Base-by-base conservation (phyloP, 768 basidiomycete genomes). In the Phallus indusiatus region DNA sequence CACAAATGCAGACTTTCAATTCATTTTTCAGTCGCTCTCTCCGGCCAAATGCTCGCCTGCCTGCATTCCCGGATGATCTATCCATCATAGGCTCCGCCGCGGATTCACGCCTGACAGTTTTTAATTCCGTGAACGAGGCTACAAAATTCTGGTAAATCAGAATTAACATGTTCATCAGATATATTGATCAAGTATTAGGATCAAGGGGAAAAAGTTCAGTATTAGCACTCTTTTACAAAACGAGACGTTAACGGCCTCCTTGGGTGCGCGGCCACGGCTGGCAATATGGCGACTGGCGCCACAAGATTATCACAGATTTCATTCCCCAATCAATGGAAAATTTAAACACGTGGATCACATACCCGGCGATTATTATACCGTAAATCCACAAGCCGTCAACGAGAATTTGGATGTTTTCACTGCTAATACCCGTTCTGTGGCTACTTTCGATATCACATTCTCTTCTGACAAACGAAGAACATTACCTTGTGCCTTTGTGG, bases 231-330 rank as follows among this genome's bases (percentile, higher is more conserved):
- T 92, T 1, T 73, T 93, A 6, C 54, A 47, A 21, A 67, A 71
- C 51, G 71, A 81, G 1, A 76, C 79, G 0, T 61, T 71, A 24
- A 74, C 78, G 1, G 59, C 68, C 16, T 59, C 64, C 1, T 37
- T 72, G 17, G 65, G 69, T 4, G 16, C 18, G 5, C 12, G 14
- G 7, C 57, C 52, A 7, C 74, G 80, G 20, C 66, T 90, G 1
- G 86, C 86, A 0, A 81, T 86, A 59, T 85, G 86, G 69, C 76
- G 89, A 54, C 81, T 92, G n/a, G 88, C 90, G 0, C 90, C 88
- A 0, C 78, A 83, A 14, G 89, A 91, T 66, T 90, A 90, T 65
- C 89, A 91, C 67, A 81, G 88, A 12, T 90, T 86, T 76, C 88
- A 89, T 62, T 80, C 80, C 34, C 86, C 86, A 12, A 72, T 85